Base-by-base conservation (phyloP, 495 filamentous ascomycete species). In the Penicillium salamii region DNA sequence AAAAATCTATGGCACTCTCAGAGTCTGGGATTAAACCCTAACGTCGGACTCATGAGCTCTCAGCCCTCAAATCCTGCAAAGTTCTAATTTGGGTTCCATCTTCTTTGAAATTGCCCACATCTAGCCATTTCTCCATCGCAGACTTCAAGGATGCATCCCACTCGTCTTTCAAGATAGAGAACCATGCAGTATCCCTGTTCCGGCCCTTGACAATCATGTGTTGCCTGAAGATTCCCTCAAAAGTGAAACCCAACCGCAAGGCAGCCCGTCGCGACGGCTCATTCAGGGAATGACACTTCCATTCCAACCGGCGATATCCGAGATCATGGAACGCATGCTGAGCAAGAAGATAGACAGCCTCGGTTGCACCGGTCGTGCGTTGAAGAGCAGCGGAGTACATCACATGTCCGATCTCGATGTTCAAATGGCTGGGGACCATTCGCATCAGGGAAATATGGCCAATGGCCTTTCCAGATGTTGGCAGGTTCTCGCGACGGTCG, bases 181-280 rank as follows among this genome's bases (percentile, higher is more conserved):
- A 80, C 79, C 78, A 84, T 15, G 72, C 63, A 5, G 78, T 80
- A 62, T 84, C 80, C 46, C 81, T 61, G 53, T 63, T 80, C 34
- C 67, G 59, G 2, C 80, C 81, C 58, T 79, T 81, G 5, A 77
- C 53, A 35, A 85, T 67, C 68, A 80, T 67, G 60, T 83, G 79
- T 50, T 82, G 76, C 28, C 79, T 67, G 41, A 81, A 81, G 5
- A 73, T 35, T 0, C 81, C 81, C 52, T 85, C 81, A 44, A 55
- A 72, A 12, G 41, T 60, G 53, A 81, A 82, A 1, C 81, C 80
- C 13, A 79, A 62, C 11, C 81, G 70, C 44, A 54, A 11, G 7
- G 81, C 81, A 3, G 80, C 78, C 5, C 63, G 68, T 26, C 57
- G 63, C 15, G 74, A 78, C 1, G 69, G 54, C 26, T 56, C 69